Percentiles rank a stretch among this genome's conserved stretches.
phyloP scores from a whole-genome alignment of 2,329 filamentous ascomycete species.

The Cordyceps cicadae region DNA sequence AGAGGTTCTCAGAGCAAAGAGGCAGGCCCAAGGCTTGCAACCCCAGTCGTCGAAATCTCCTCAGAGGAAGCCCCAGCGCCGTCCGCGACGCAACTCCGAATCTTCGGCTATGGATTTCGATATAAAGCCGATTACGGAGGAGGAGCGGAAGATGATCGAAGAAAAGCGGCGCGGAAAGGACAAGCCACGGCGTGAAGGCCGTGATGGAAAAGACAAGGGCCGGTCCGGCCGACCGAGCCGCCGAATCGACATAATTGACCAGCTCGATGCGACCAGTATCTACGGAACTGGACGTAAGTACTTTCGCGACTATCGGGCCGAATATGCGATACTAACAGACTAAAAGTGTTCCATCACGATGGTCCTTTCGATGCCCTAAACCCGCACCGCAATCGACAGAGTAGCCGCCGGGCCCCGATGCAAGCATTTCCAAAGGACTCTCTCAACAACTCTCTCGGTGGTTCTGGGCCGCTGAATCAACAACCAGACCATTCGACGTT shows the following conservation, averaged over 20 bases:
- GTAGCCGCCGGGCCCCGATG: conserved; percentile 80
- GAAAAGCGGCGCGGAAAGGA: conserved; percentile 13
- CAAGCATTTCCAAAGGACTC: conserved; percentile 91
- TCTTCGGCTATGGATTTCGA: conserved; percentile 58
- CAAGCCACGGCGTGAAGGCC: conserved; percentile 32
- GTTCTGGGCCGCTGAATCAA: conserved; percentile 73
- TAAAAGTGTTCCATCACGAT: conserved; percentile 87
- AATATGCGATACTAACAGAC: conserved; percentile 6
- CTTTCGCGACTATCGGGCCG: neutral
- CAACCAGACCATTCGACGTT: conserved; percentile 81
- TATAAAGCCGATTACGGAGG: conserved; percentile 51
- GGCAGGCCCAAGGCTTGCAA: conserved; percentile 18
- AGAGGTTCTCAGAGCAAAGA: conserved; percentile 45
- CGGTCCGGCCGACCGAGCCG: conserved; percentile 39
- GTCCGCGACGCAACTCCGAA: conserved; percentile 68
- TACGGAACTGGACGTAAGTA: conserved; percentile 82
- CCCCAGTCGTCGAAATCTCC: conserved; percentile 26
- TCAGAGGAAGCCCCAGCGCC: conserved; percentile 35
- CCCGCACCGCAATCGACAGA: conserved; percentile 83
- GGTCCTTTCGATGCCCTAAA: conserved; percentile 96
- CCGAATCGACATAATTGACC: conserved; percentile 84
- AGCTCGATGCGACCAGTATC: conserved; percentile 91
- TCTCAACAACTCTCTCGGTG: conserved; percentile 84
- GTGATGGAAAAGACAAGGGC: conserved; percentile 37
- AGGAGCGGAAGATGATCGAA: conserved; percentile 33